Percentiles rank a stretch among this genome's conserved stretches.
Evolutionary conservation across 2,329 filamentous ascomycete genomes (phyloP).

Genomic region (Sclerotinia sclerotiorum): DNA sequence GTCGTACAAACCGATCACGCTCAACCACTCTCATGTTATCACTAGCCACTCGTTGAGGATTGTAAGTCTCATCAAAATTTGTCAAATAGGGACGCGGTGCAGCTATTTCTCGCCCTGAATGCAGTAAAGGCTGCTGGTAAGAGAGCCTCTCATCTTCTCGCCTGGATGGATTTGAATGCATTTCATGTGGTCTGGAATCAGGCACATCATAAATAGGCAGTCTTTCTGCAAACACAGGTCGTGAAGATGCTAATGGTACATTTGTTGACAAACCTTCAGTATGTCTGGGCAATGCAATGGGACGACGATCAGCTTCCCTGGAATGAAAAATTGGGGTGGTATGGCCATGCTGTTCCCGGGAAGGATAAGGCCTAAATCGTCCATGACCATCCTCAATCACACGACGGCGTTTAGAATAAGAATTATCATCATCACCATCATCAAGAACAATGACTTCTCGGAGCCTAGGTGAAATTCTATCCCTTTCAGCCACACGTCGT

Average conservation of each 20-base stretch:
- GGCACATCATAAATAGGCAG: slow-evolving; percentile 36
- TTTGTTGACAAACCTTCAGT: slow-evolving; percentile 36
- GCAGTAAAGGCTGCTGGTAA: slow-evolving; percentile 23
- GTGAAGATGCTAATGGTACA: slow-evolving; percentile 27
- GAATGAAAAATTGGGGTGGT: slow-evolving; percentile 18
- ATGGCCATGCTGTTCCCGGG: slow-evolving; percentile 31
- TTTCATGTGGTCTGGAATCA: slow-evolving; percentile 27
- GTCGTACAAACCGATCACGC: slow-evolving; percentile 28
- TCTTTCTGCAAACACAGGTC: slow-evolving; percentile 29
- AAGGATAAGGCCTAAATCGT: slow-evolving; percentile 34
- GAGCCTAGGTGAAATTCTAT: slow-evolving; percentile 31
- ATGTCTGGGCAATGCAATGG: slow-evolving; percentile 31
- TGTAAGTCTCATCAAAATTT: slow-evolving; percentile 24
- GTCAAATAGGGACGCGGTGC: slow-evolving; percentile 25
- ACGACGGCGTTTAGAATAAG: slow-evolving; percentile 37
- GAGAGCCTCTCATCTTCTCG: slow-evolving; percentile 24
- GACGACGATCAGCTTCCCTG: slow-evolving; percentile 33
- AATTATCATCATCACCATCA: slow-evolving; percentile 39
- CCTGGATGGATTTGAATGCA: slow-evolving; percentile 28
- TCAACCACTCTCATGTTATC: slow-evolving; percentile 27
- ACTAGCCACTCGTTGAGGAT: slow-evolving; percentile 26
- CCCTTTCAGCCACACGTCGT: slow-evolving; percentile 29
- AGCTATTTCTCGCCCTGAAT: slow-evolving; percentile 25
- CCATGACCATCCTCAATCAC: slow-evolving; percentile 36
- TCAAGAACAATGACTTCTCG: slow-evolving; percentile 38